phyloP scores from a whole-genome alignment of 2,329 filamentous ascomycete genomes.

The Karstenula rhodostoma region DNA sequence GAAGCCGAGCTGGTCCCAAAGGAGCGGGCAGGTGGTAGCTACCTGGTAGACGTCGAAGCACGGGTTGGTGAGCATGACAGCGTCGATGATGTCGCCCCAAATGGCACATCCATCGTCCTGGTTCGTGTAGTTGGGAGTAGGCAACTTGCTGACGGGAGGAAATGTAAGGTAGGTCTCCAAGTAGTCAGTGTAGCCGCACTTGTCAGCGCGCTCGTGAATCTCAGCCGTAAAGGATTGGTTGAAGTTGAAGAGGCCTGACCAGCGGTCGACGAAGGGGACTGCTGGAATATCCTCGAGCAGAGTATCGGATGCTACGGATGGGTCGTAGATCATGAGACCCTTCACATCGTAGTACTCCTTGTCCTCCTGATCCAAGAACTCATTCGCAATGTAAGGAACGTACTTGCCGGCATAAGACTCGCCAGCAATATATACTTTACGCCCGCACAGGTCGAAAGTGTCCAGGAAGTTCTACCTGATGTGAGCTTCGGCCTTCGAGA shows the following conservation, averaged over 20 bases:
- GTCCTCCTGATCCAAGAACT: conserved; percentile 75
- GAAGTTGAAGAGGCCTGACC: conserved; percentile 67
- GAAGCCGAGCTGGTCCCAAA: conserved; percentile 74
- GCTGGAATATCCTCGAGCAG: conserved; percentile 62
- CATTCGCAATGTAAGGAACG: conserved; percentile 75
- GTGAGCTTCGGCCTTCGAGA: no score
- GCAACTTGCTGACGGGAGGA: conserved; percentile 71
- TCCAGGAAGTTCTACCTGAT: conserved; percentile 79
- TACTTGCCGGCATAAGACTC: conserved; percentile 73
- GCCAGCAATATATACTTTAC: conserved; percentile 76
- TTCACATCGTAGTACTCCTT: conserved; percentile 72
- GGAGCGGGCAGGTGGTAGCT: conserved; percentile 73
- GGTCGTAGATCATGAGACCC: conserved; percentile 77
- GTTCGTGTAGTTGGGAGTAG: conserved; percentile 56
- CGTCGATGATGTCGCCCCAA: conserved; percentile 64
- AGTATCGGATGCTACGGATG: conserved; percentile 64
- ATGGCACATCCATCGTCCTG: conserved; percentile 64
- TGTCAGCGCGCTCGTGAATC: conserved; percentile 61
- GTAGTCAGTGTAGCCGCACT: conserved; percentile 70
- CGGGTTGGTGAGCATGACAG: conserved; percentile 69
- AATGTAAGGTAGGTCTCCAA: conserved; percentile 70
- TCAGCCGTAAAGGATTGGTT: conserved; percentile 66
- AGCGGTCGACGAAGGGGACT: conserved; percentile 68
- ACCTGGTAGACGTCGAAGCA: conserved; percentile 84
- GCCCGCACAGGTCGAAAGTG: conserved; percentile 70